These are phyloP conservation scores for Tripterygium wilfordii DNA, from an alignment of 177 flowering plant species.

Conservation along the genomic window DNA sequence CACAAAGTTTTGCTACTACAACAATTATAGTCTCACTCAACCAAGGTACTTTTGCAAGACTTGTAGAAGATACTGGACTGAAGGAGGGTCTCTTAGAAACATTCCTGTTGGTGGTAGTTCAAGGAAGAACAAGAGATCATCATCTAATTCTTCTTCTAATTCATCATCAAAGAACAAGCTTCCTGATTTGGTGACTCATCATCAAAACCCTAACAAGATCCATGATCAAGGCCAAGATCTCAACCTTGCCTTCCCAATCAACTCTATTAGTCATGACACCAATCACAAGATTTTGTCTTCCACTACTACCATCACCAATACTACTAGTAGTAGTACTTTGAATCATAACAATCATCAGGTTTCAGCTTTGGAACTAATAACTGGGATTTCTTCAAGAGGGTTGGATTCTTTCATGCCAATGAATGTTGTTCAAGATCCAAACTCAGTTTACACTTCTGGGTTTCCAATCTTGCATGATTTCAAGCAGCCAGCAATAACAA, in stretches of 20 bases:
- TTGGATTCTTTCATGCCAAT: conserved; percentile 65
- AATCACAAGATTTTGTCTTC: conserved; percentile 32
- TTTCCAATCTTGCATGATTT: conserved; percentile 51
- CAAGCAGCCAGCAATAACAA: conserved; percentile 69
- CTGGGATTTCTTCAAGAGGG: conserved; percentile 45
- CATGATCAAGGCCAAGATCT: conserved; percentile 69
- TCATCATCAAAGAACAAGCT: conserved; percentile 38
- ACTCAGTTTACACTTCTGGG: conserved; percentile 34
- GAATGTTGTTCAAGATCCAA: conserved; percentile 41
- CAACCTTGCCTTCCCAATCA: conserved; percentile 61
- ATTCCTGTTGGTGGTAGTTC: conserved; percentile 96
- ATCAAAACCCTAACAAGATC: conserved; percentile 29
- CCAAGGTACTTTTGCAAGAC: conserved; percentile 95
- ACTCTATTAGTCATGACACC: too few species aligned
- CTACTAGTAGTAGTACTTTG: too few species aligned
- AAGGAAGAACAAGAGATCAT: conserved; percentile 72
- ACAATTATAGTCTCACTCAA: conserved; percentile 92
- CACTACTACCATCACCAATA: conserved; percentile 12
- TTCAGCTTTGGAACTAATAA: conserved; percentile 65
- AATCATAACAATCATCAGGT: conserved; percentile 20
- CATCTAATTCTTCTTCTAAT: conserved; percentile 27
- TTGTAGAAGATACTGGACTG: conserved; percentile 94
- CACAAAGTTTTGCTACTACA: conserved; percentile 94
- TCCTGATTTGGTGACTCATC: conserved; percentile 38
- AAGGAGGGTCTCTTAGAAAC: conserved; percentile 92